Evolutionary conservation across 2,329 filamentous ascomycete genomes (phyloP), one percentile per base, ranked within the genome.

Genomic region (Ambrosiella xylebori): DNA sequence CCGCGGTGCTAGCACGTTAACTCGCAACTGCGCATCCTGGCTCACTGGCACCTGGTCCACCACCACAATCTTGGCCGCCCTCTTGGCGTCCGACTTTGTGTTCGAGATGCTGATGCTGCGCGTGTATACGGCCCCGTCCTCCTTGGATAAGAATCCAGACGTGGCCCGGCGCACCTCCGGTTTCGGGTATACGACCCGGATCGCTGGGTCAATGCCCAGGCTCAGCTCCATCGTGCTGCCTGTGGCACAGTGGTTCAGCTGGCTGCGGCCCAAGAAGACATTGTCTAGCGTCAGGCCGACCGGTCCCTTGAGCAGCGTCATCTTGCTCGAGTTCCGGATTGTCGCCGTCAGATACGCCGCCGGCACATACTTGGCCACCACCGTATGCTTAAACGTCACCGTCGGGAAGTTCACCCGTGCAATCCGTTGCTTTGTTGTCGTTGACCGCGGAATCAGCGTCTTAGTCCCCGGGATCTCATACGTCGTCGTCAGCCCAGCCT

Each of bases 231-330:
- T 77, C 1, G 65, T 63, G 56, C 79, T 77, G 41, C 78, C 77
- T 0, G 78, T 69, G 51, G 73, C 75, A 65, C 79, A 81, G 37
- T 75, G 74, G 1, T 79, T 77, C 39, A 84, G 69, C 0, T 65
- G 70, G 1, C 75, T 74, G 58, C 77, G 77, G 2, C 81, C 80
- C 57, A 84, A 69, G 67, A 84, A 84, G 7, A 73, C 73, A 2
- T 79, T 78, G 64, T 85, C 81, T n/a, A 84, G 74, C 0, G 78
- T 82, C 7, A 84, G 70, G 4, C 79, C 78, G 0, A 74, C 73
- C 1, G 72, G 72, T 3, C 80, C 80, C 54, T 71, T 70, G 17
- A 82, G 73, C 6, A 84, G 70, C 0, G 78, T 77, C 49, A 81
- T 71, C 61, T 73, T 74, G 64, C 75, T 78, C 13, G 66, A 70